Base-by-base conservation (phyloP, 352 stramenopile genomes). In the Globisporangium nodosum region DNA sequence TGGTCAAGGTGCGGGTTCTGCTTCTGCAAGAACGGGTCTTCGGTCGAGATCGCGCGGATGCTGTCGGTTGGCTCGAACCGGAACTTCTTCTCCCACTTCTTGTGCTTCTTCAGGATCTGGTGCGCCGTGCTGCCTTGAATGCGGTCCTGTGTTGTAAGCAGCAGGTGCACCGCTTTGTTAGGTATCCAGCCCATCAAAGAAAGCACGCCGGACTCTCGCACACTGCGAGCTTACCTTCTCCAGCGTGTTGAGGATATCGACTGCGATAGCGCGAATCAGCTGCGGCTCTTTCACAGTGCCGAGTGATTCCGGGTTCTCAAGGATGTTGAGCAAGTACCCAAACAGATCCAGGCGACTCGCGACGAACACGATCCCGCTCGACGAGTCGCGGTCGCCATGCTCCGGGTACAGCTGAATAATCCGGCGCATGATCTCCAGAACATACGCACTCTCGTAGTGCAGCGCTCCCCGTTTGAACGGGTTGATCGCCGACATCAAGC, bases 51-150 rank as follows among this genome's bases (percentile, higher is more conserved):
- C 16, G 70, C 66, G 52, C 61, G 71, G 20, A 87, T 49, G 24
- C 70, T 65, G n/a, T 79, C 68, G 0, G 70, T 85, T 35, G 64
- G 35, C 68, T 87, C 76, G 58, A 69, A 74, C 16, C 76, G 76
- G 56, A 83, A 91, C 52, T 77, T 87, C 62, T 95, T 95, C 54
- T 90, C 77, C 85, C 85, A 95, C 52, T 91, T 91, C 54, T 92
- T 95, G 70, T 93, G 72, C 58, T 92, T 95, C 56, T 92, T 95
- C 18, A 95, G 51, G 40, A 93, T 82, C 52, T 92, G 75, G 43
- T 91, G 84, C 0, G 85, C 85, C 0, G 78, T 78, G 39, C 50
- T 74, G n/a, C 73, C 71, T 66, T 95, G 85, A 16, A 87, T 63
- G 15, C 73, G 76, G 60, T 95, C 79, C 74, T 85, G 84, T 85